These are phyloP conservation scores for Trichodelitschia bisporula DNA, from an alignment of 495 filamentous ascomycete species.

Conservation along the genomic window DNA sequence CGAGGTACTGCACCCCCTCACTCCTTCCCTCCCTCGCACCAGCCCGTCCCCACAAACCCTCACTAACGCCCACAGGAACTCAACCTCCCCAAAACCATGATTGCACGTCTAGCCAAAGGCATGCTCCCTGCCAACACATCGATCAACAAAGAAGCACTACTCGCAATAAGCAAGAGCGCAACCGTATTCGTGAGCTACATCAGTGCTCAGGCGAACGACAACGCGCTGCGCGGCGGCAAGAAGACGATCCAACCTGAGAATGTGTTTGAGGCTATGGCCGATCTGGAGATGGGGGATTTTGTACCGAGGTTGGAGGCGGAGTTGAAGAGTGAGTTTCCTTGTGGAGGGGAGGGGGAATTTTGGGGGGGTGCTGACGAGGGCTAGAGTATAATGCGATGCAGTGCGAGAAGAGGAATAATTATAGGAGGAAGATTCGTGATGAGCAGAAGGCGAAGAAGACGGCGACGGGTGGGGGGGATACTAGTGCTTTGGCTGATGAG, in stretches of 20 bases:
- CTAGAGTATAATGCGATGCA: slow-evolving; percentile 32
- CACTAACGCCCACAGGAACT: too few relatives aligned
- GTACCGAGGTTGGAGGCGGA: slow-evolving; percentile 35
- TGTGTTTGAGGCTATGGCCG: slow-evolving; percentile 57
- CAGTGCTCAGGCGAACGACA: slow-evolving; percentile 64
- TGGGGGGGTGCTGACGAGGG: too few relatives aligned
- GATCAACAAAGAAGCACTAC: slow-evolving; percentile 76
- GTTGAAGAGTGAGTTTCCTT: slow-evolving; percentile 24
- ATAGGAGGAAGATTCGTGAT: slow-evolving; percentile 26
- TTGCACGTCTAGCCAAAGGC: slow-evolving; percentile 77
- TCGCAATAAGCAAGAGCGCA: slow-evolving; percentile 78
- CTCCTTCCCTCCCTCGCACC: too few relatives aligned
- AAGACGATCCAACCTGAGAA: slow-evolving; percentile 72
- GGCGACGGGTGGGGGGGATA: neutral
- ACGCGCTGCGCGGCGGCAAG: slow-evolving; percentile 34
- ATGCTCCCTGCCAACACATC: slow-evolving; percentile 92
- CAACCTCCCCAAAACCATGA: slow-evolving; percentile 77
- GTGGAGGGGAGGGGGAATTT: too few relatives aligned
- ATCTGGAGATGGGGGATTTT: slow-evolving; percentile 66
- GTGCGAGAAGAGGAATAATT: slow-evolving; percentile 36
- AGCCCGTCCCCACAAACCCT: too few relatives aligned
- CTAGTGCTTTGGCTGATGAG: slow-evolving; percentile 1
- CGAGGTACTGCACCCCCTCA: too few relatives aligned
- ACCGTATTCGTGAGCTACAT: slow-evolving; percentile 89
- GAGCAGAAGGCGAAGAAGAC: slow-evolving; percentile 12